phyloP scores from a whole-genome alignment of 192 early-diverging fungal genomes.

The Phycomyces blakesleeanus region DNA sequence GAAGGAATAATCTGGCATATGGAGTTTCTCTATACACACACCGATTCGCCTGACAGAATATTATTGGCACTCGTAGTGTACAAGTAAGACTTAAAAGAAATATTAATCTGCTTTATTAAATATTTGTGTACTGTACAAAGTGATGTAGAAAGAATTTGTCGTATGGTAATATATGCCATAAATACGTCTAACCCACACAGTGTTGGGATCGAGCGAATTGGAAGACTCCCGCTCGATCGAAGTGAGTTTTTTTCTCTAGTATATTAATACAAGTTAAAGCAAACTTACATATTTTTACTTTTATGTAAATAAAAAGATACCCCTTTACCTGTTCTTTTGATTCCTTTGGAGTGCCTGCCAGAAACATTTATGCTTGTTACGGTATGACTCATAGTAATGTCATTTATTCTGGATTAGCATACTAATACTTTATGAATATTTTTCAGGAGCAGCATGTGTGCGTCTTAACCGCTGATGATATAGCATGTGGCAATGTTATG shows the following conservation, averaged over 20 bases:
- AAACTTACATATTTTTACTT: neutral
- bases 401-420: too few relatives aligned
- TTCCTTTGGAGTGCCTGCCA: conserved; percentile 10
- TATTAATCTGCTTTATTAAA: neutral
- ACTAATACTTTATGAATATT: neutral
- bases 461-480: conserved; percentile 19
- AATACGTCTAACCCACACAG: conserved; percentile 15
- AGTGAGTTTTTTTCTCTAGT: conserved; percentile 2
- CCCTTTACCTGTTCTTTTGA: conserved; percentile 22
- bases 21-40: conserved; percentile 28
- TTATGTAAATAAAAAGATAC: conserved; percentile 10
- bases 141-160: conserved; percentile 23
- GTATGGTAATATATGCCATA: conserved; percentile 21
- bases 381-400: neutral
- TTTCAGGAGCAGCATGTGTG: conserved; percentile 17
- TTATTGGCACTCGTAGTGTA: conserved; percentile 12
- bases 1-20: conserved; percentile 33
- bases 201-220: conserved; percentile 13
- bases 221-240: conserved; percentile 26
- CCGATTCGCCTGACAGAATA: conserved; percentile 1
- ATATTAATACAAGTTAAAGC: neutral
- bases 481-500: conserved; percentile 26
- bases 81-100: neutral
- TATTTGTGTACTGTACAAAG: neutral
- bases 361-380: conserved; percentile 30